These are phyloP conservation scores for Mortierella sp. DNA, from an alignment of 371 early-diverging fungal genomes.

Conservation along the genomic window DNA sequence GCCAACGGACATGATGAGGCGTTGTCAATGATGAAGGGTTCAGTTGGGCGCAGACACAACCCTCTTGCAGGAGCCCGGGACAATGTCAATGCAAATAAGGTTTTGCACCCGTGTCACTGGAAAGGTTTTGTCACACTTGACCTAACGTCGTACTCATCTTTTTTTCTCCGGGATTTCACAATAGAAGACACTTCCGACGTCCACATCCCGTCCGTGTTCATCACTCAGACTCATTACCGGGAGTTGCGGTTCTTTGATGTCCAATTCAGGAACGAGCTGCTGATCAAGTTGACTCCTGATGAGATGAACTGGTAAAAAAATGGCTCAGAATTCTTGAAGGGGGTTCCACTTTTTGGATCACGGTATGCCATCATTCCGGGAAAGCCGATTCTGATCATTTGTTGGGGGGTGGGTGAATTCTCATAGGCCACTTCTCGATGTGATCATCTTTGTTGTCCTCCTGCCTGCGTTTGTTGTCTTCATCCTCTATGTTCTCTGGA, in stretches of 20 bases:
- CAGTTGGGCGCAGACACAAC: too few species aligned
- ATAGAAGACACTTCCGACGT: constrained; percentile 80
- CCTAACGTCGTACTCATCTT: background rate
- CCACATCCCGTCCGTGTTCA: constrained; percentile 78
- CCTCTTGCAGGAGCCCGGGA: too few species aligned
- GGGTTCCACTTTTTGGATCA: too few species aligned
- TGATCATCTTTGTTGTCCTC: constrained; percentile 73
- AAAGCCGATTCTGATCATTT: too few species aligned
- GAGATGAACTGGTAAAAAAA: constrained; percentile 51
- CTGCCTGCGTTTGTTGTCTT: constrained; percentile 77
- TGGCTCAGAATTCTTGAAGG: background rate
- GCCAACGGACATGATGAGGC: too few species aligned
- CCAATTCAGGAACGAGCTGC: constrained; percentile 56
- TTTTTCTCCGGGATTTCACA: background rate
- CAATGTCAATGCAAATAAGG: too few species aligned
- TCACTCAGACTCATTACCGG: constrained; percentile 72
- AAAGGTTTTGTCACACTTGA: background rate
- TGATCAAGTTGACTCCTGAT: constrained; percentile 54
- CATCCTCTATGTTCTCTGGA: constrained; percentile 75
- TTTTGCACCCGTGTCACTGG: background rate
- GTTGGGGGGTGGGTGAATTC: too few species aligned
- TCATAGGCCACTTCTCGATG: constrained; percentile 74
- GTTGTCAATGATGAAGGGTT: too few species aligned
- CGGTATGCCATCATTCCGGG: too few species aligned
- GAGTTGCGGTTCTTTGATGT: constrained; percentile 57